Evolutionary conservation across 164 flowering plant genomes (phyloP).

Genomic region (Tetrastigma voinierianum): DNA sequence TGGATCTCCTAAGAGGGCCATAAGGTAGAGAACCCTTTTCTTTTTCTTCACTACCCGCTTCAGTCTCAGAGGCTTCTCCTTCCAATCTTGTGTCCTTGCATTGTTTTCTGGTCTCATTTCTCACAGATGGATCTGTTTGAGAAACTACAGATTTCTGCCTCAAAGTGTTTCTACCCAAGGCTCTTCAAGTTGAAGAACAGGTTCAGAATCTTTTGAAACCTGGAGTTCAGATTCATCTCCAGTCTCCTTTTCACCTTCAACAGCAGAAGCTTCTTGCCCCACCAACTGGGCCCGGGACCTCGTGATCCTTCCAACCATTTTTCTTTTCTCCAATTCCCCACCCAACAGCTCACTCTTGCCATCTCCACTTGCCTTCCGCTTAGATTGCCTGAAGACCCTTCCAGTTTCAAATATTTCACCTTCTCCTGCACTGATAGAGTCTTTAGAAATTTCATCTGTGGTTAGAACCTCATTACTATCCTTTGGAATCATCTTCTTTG

Average conservation of each 20-base stretch:
- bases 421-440: not conserved
- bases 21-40: not conserved
- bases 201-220: not conserved
- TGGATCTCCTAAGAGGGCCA: conserved; percentile 10
- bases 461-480: not conserved
- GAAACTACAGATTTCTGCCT: conserved; percentile 7
- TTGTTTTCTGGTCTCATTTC: conserved; percentile 2
- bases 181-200: conserved; percentile 4
- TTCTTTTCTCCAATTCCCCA: not conserved
- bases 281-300: not conserved
- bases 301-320: not conserved
- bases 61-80: not conserved
- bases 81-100: not conserved
- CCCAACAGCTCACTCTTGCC: not conserved
- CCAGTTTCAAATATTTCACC: not conserved
- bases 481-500: not conserved
- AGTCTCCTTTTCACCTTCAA: not conserved
- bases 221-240: not conserved
- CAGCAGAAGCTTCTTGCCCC: not conserved
- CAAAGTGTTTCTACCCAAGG: conserved; percentile 1
- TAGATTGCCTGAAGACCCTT: conserved; percentile 2
- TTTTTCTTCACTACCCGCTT: not conserved
- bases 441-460: not conserved
- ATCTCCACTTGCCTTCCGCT: conserved; percentile 1
- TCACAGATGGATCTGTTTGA: not conserved